A percentile compares a stretch with the other conserved stretches of the same genome.
These are phyloP conservation scores for Henckelia pumila DNA, from an alignment of 257 asterid genomes.

Conservation along the genomic window DNA sequence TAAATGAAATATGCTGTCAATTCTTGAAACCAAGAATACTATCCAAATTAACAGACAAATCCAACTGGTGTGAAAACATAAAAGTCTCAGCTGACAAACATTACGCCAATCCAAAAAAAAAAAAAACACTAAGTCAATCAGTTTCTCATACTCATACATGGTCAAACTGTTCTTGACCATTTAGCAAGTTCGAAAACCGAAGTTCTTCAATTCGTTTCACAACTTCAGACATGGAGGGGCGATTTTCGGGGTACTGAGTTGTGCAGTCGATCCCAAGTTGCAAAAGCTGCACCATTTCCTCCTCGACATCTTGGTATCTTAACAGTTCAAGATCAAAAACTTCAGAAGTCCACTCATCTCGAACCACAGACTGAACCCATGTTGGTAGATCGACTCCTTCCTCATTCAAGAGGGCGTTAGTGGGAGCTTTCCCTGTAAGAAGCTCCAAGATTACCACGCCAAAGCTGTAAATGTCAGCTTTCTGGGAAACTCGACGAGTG, in stretches of 20 bases:
- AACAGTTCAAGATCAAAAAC: constrained; percentile 75
- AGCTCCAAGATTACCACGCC: constrained; percentile 78
- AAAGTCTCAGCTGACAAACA: background rate
- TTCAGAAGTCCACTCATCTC: constrained; percentile 82
- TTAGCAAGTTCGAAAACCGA: constrained; percentile 31
- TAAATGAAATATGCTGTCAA: background rate
- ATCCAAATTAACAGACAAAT: background rate
- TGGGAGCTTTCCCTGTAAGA: constrained; percentile 84
- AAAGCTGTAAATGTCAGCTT: constrained; percentile 75
- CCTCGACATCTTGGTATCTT: constrained; percentile 53
- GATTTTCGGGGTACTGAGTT: constrained; percentile 65
- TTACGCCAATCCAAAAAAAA: background rate
- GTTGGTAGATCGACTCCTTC: constrained; percentile 82
- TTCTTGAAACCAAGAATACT: background rate
- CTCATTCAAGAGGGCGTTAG: constrained; percentile 72
- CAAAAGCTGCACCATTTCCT: constrained; percentile 78
- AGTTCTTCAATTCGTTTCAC: constrained; percentile 49
- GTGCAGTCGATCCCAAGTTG: constrained; percentile 83
- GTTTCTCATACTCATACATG: constrained; percentile 55
- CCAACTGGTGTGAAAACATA: background rate
- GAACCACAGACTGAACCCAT: constrained; percentile 80
- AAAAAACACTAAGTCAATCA: constrained; percentile 21
- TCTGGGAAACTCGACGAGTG: constrained; percentile 68
- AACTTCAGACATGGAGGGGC: constrained; percentile 64
- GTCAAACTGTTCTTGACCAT: constrained; percentile 38